Base-by-base conservation (phyloP, 768 basidiomycete genomes). In the Boletus subparvulus region DNA sequence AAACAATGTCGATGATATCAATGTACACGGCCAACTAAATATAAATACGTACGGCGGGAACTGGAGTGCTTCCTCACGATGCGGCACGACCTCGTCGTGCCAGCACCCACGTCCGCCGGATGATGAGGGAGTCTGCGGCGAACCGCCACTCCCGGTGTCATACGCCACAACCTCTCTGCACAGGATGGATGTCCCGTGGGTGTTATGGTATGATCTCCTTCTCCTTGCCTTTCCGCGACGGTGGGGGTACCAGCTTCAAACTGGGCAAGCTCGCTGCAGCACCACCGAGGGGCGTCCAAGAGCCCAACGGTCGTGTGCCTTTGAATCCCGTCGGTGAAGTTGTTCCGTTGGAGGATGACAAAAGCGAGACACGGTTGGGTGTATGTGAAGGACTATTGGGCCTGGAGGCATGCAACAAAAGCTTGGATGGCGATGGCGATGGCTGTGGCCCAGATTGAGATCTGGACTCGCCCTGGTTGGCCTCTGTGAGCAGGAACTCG, bases 401-500 rank as follows among this genome's bases (percentile, higher is more conserved):
- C 14, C 77, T 65, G 0, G 80, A 78, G 36, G 59, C 59, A 59
- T 74, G 78, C 30, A 63, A 48, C 19, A 68, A 67, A 3, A 65
- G 56, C n/a, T 52, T 67, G 43, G 59, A 47, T 13, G 60, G 64
- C 7, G 62, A 68, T 6, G 9, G 45, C 9, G 64, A 68, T 6
- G 9, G 42, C 33, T 59, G 59, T 16, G 70, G 19, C 9, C 21
- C 32, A 28, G 39, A 21, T 13, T 71, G 71, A 6, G 63, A 56
- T 16, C 60, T 61, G 4, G 65, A 61, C 49, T 64, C 63, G 59
- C 70, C 62, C 75, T 84, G 62, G 76, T 75, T 41, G 0, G 94
- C 88, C 76, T 99, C 96, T 24, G 94, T 96, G 60, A 99, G 86
- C 4, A 99, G 81, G 69, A 96, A 99, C 72, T 99, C 97, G 46